phyloP scores from a whole-genome alignment of 1,284 basidiomycete species.

The Ceratobasidium sp. region DNA sequence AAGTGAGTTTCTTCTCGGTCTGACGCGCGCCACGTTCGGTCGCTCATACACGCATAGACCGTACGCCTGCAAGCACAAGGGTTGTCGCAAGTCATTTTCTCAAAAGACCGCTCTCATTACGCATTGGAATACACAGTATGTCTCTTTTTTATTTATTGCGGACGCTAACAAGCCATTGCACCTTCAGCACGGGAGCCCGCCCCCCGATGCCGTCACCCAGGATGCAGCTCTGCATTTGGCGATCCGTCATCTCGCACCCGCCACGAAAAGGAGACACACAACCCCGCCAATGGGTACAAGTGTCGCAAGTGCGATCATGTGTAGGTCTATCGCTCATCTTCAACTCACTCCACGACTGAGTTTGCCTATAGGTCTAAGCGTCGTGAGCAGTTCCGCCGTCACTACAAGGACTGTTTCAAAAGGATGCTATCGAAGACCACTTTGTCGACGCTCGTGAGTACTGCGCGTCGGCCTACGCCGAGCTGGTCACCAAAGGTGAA shows the following conservation, averaged over 20 bases:
- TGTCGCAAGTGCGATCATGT: slow-evolving; percentile 5
- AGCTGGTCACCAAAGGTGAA: not conserved
- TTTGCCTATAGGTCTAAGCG: slow-evolving; percentile 13
- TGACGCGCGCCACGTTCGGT: not conserved
- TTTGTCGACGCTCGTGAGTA: not conserved
- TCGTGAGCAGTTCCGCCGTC: not conserved
- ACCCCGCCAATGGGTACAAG: slow-evolving; percentile 13
- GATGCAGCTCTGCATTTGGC: not conserved
- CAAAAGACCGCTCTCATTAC: slow-evolving; percentile 27
- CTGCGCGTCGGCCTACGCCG: not conserved
- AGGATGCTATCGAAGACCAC: not conserved
- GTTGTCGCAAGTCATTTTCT: slow-evolving; percentile 4
- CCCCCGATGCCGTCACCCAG: not conserved
- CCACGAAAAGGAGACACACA: slow-evolving; percentile 29
- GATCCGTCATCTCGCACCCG: slow-evolving; percentile 30
- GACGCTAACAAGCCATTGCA: not conserved
- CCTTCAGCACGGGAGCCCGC: not conserved
- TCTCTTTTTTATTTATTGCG: not conserved
- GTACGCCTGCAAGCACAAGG: not conserved
- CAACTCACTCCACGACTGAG: not conserved
- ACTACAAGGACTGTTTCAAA: not conserved
- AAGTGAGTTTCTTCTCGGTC: not conserved
- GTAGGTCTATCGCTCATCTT: not conserved
- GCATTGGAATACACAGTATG: slow-evolving; percentile 22
- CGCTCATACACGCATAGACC: not conserved